Evolutionary conservation across 352 stramenopile genomes (phyloP).

Genomic region (Thalassiosira pacifica): DNA sequence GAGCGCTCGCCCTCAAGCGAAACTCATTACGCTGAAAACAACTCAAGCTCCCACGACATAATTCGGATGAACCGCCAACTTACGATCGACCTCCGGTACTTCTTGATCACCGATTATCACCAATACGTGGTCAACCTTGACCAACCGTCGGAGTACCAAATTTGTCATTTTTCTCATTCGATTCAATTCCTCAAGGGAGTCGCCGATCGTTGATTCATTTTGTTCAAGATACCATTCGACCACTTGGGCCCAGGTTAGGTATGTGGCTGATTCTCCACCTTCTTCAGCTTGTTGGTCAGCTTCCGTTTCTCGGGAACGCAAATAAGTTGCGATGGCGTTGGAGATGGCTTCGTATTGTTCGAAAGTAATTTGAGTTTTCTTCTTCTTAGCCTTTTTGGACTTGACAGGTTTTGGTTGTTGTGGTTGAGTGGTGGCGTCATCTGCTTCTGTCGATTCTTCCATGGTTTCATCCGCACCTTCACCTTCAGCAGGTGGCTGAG

Average conservation of each 20-base stretch:
- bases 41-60: constrained; percentile 67
- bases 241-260: constrained; percentile 86
- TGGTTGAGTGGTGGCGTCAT: constrained; percentile 86
- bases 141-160: constrained; percentile 86
- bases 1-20: too few relatives aligned
- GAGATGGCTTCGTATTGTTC: constrained; percentile 90
- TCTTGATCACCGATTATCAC: constrained; percentile 76
- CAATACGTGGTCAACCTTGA: constrained; percentile 86
- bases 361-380: constrained; percentile 89
- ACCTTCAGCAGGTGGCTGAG: constrained; percentile 23
- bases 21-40: too few relatives aligned
- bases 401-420: constrained; percentile 54
- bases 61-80: constrained; percentile 85
- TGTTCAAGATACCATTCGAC: constrained; percentile 89
- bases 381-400: constrained; percentile 71
- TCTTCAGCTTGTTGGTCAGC: constrained; percentile 20
- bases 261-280: constrained; percentile 38
- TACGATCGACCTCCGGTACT: constrained; percentile 68
- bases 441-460: too few relatives aligned
- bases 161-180: constrained; percentile 86
- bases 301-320: constrained; percentile 84
- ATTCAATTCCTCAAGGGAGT: constrained; percentile 86
- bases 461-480: constrained; percentile 10
- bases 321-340: constrained; percentile 87
- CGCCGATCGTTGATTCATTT: constrained; percentile 82